A percentile compares a stretch with the other conserved stretches of the same genome.
Evolutionary conservation across 1,139 yeast species (phyloP).

Genomic region (Dujonia santamariae): DNA sequence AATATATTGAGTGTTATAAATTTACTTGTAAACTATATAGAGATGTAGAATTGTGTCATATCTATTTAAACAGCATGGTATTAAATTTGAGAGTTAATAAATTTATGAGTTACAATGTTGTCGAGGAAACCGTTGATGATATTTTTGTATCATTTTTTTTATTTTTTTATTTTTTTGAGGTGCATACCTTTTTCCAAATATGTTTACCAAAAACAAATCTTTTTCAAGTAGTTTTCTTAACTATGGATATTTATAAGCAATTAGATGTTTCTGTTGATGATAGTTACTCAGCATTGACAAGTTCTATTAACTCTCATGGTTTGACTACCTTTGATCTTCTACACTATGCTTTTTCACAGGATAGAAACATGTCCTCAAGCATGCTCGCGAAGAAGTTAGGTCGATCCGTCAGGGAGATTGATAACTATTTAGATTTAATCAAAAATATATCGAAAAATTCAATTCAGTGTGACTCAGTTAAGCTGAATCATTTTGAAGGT

Average conservation of each 20-base stretch:
- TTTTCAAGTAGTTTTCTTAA: neutral
- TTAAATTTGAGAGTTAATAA: no score
- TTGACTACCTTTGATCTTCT: slow-evolving; percentile 24
- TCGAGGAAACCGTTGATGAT: no score
- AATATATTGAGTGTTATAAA: no score
- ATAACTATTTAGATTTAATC: slow-evolving; percentile 33
- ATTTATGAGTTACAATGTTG: no score
- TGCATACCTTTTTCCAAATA: neutral
- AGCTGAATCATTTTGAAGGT: no score
- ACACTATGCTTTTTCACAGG: slow-evolving; percentile 13
- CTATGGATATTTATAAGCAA: slow-evolving; percentile 8
- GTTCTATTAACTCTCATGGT: slow-evolving; percentile 18
- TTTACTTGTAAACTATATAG: no score
- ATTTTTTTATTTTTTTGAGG: neutral
- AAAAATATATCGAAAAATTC: slow-evolving; percentile 15
- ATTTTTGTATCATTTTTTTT: no score
- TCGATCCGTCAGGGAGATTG: slow-evolving; percentile 47
- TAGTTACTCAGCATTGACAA: slow-evolving; percentile 15
- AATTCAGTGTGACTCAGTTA: neutral
- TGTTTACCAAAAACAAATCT: neutral
- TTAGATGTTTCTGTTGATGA: slow-evolving; percentile 5
- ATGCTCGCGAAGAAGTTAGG: slow-evolving; percentile 41
- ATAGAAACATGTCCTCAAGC: slow-evolving; percentile 10
- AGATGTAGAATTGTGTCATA: no score
- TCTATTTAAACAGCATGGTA: no score